Percentiles rank a stretch among this genome's conserved stretches.
These are phyloP conservation scores for Asclepias syriaca DNA, from an alignment of 257 asterid genomes.

Conservation along the genomic window DNA sequence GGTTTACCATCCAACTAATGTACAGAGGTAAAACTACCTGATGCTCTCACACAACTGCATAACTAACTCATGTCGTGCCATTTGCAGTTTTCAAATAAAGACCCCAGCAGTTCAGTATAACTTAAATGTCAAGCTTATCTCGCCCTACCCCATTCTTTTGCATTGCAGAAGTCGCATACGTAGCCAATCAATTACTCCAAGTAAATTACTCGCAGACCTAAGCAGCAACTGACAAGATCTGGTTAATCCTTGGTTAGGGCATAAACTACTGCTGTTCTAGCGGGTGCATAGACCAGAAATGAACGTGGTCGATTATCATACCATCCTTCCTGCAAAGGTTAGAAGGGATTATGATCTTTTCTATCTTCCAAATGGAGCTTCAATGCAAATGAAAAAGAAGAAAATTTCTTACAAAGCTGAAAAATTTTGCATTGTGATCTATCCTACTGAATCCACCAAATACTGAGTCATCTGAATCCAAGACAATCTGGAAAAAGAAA, in stretches of 20 bases:
- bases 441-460: slow-evolving; percentile 88
- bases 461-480: slow-evolving; percentile 67
- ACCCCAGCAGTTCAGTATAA: not conserved
- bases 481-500: slow-evolving; percentile 46
- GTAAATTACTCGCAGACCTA: slow-evolving; percentile 15
- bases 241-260: slow-evolving; percentile 42
- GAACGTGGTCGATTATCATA: slow-evolving; percentile 77
- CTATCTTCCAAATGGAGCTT: not conserved
- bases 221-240: slow-evolving; percentile 14
- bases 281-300: slow-evolving; percentile 70
- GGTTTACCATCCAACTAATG: not conserved
- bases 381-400: not conserved
- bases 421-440: slow-evolving; percentile 61
- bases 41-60: not conserved
- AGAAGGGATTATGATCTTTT: not conserved
- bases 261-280: slow-evolving; percentile 85
- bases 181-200: slow-evolving; percentile 1
- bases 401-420: slow-evolving; percentile 61
- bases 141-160: not conserved
- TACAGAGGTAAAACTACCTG: slow-evolving; percentile 4
- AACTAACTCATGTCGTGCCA: not conserved
- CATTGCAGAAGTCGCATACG: not conserved
- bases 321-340: slow-evolving; percentile 50
- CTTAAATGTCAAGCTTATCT: not conserved
- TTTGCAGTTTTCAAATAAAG: not conserved